Conservation (phyloP, 106 monocot species). For the Cymbidium sinense region DNA sequence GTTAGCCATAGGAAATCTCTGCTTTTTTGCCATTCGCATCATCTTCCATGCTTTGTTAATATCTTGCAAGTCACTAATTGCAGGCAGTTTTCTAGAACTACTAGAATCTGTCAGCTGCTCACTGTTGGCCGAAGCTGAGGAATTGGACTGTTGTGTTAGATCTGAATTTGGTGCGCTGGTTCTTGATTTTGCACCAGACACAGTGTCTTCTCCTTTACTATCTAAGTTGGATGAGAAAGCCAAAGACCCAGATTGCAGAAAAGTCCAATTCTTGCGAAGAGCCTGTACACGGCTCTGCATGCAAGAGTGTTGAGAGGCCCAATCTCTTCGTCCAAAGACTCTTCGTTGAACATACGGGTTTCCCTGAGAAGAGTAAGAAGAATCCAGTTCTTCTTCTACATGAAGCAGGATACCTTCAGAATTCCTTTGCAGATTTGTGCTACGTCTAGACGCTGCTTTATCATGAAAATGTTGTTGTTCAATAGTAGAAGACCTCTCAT, state of each 20-base stretch:
- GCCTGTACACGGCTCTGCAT: constrained; percentile 30
- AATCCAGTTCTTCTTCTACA: not conserved
- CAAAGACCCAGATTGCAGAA: constrained; percentile 43
- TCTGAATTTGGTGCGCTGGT: constrained; percentile 1
- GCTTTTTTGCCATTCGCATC: constrained; percentile 45
- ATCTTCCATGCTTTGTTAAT: constrained; percentile 67
- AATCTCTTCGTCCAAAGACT: constrained; percentile 14
- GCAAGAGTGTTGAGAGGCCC: constrained; percentile 33
- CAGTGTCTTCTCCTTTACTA: not conserved
- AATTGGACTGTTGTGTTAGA: not conserved
- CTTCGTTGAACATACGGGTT: not conserved
- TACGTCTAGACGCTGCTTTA: not conserved
- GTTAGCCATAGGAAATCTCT: not conserved
- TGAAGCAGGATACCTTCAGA: not conserved
- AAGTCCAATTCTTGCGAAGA: constrained; percentile 66
- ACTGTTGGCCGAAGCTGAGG: not conserved
- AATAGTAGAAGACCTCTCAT: not conserved
- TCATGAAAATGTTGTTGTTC: not conserved
- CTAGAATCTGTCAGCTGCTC: not conserved
- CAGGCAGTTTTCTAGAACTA: constrained; percentile 3
- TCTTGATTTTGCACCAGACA: not conserved
- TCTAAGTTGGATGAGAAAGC: constrained; percentile 27
- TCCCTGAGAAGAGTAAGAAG: not conserved
- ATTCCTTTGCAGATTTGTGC: not conserved
- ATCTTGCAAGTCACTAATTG: constrained; percentile 12